Conservation (phyloP, 129 eudicot species). For the Artemisia argyi region DNA sequence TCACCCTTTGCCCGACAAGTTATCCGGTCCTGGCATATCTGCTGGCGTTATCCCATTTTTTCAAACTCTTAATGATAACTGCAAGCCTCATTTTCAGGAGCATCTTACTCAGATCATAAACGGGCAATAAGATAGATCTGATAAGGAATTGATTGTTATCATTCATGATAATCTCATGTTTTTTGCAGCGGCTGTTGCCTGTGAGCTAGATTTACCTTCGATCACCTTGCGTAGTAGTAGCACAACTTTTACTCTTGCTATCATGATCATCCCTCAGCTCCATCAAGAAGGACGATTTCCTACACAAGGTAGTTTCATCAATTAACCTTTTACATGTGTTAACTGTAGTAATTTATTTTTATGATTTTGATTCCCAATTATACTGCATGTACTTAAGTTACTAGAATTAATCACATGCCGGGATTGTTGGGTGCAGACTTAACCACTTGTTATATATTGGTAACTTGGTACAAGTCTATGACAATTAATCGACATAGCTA, state of each 20-base stretch:
- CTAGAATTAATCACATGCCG: too few species aligned
- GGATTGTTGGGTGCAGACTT: too few species aligned
- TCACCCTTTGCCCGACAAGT: slow-evolving; percentile 28
- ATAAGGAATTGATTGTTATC: slow-evolving; percentile 20
- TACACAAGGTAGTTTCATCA: slow-evolving; percentile 17
- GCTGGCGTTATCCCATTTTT: slow-evolving; percentile 6
- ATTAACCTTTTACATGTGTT: not conserved
- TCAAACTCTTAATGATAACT: slow-evolving; percentile 28
- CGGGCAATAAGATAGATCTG: not conserved
- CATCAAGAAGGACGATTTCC: slow-evolving; percentile 29
- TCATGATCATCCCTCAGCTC: slow-evolving; percentile 26
- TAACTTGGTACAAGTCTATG: too few species aligned
- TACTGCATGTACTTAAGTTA: too few species aligned
- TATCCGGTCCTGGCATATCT: slow-evolving; percentile 16
- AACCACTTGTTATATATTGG: too few species aligned
- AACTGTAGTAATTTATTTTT: too few species aligned
- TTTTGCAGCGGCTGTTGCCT: slow-evolving; percentile 30
- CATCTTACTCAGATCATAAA: slow-evolving; percentile 12
- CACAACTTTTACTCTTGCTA: slow-evolving; percentile 16
- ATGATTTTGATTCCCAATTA: too few species aligned
- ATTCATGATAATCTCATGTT: slow-evolving; percentile 28
- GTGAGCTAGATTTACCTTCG: slow-evolving; percentile 27
- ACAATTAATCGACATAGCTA: too few species aligned
- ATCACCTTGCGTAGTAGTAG: slow-evolving; percentile 28
- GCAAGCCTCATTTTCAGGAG: slow-evolving; percentile 26